These are phyloP conservation scores for Hyaloscypha finlandica DNA, from an alignment of 495 filamentous ascomycete genomes.

Conservation along the genomic window DNA sequence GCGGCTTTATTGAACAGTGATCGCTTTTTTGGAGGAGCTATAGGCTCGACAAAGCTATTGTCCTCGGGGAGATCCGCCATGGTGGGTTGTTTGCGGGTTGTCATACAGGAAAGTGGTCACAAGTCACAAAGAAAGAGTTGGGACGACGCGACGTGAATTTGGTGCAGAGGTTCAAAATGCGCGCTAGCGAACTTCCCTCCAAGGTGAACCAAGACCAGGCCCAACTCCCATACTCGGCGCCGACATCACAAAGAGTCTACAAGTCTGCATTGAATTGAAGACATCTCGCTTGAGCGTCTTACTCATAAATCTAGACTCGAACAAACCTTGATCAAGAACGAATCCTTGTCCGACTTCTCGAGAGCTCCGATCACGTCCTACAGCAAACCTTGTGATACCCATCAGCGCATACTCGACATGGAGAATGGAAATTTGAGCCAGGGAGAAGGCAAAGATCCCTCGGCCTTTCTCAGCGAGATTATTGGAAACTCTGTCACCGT, in stretches of 20 bases:
- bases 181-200: background rate
- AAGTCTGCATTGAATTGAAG: background rate
- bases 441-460: constrained; percentile 81
- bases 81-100: background rate
- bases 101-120: background rate
- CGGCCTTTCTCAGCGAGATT: constrained; percentile 86
- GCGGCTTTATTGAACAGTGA: constrained; percentile 70
- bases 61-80: constrained; percentile 17
- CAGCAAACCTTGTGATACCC: background rate
- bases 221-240: background rate
- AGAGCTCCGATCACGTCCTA: background rate
- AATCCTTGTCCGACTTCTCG: background rate
- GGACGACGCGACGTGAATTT: constrained; percentile 16
- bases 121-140: background rate
- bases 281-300: background rate
- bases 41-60: constrained; percentile 19
- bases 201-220: background rate
- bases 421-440: constrained; percentile 67
- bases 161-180: background rate
- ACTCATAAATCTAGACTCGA: background rate
- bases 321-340: background rate
- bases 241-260: background rate
- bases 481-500: constrained; percentile 90
- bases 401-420: constrained; percentile 46
- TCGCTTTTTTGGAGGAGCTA: constrained; percentile 44